Evolutionary conservation across 2,329 filamentous ascomycete genomes (phyloP).

Genomic region (Calonectria pseudoturangicola): DNA sequence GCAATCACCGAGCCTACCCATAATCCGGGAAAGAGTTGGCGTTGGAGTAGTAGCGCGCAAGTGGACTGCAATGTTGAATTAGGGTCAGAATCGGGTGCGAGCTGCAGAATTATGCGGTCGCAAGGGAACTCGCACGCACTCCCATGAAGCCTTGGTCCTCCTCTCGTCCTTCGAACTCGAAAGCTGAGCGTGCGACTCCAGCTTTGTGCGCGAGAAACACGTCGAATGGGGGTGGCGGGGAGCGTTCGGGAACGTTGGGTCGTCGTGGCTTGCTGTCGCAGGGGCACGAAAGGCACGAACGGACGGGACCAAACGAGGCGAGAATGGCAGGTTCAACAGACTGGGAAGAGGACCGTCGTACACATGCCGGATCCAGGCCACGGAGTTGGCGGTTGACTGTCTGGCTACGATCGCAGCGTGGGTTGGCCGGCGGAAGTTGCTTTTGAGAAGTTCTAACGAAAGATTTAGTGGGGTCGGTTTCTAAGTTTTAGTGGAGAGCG

Average conservation of each 20-base stretch:
- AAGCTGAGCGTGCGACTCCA: constrained; percentile 53
- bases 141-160: constrained; percentile 55
- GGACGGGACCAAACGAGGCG: background rate
- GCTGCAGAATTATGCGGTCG: constrained; percentile 22
- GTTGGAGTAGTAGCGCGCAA: constrained; percentile 60
- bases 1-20: constrained; percentile 58
- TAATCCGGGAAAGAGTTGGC: constrained; percentile 65
- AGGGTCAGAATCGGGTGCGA: constrained; percentile 40
- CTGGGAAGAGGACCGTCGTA: background rate
- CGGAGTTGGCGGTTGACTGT: constrained; percentile 20
- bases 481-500: constrained; percentile 47
- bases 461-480: constrained; percentile 48
- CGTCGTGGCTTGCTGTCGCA: constrained; percentile 12
- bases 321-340: background rate
- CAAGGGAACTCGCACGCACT: constrained; percentile 53
- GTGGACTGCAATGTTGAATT: constrained; percentile 53
- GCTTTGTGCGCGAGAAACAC: constrained; percentile 52
- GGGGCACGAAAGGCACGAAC: background rate
- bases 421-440: constrained; percentile 32
- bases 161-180: constrained; percentile 45
- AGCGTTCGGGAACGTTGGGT: constrained; percentile 21
- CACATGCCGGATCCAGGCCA: constrained; percentile 26
- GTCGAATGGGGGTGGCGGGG: constrained; percentile 40
- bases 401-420: constrained; percentile 12
- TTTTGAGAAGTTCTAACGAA: constrained; percentile 36